Base-by-base conservation (phyloP, 495 filamentous ascomycete species). In the Parachaetomium inaequale region DNA sequence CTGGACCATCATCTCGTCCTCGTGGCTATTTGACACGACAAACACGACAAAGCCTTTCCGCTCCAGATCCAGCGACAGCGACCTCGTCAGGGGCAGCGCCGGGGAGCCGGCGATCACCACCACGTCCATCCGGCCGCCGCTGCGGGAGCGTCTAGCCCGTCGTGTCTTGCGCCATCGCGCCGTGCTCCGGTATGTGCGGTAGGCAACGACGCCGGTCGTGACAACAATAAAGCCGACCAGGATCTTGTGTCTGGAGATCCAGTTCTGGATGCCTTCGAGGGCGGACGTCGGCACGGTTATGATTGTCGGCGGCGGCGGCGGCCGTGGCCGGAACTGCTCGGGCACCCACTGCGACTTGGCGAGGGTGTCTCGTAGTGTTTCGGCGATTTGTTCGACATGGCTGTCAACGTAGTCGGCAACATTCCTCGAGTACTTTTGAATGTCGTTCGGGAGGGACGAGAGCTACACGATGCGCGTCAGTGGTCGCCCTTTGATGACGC, bases 21-120 rank as follows among this genome's bases (percentile, higher is more conserved):
- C 88, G 47, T 83, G 72, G 10, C 84, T 88, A 60, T 82, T 87
- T 62, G 90, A 92, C 0, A 94, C 88, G 53, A 98, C 79, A 68
- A 90, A 98, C 25, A 98, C 92, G 50, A 98, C 90, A 70, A 96
- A 98, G 15, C 95, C 95, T 54, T 92, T 84, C 54, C 92, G 83
- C 73, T 98, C 94, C 59, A 98, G 70, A 67, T 98, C 95, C 29
- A 90, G 70, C 2, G 90, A 84, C 59, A 98, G 83, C 17, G 90
- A 88, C 62, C 86, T 83, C 1, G 89, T 91, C 67, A 96, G 79
- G 21, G 92, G 90, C 61, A 94, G 85, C 62, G 87, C 84, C 6
- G 90, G 86, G 1, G 88, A 88, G 42, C 94, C 93, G 34, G 91
- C 90, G 62, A 98, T 77, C 17, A 96, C 88, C 49, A 98, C 88